Evolutionary conservation across 2,329 filamentous ascomycete genomes (phyloP).

Genomic region (Fusarium globosum): DNA sequence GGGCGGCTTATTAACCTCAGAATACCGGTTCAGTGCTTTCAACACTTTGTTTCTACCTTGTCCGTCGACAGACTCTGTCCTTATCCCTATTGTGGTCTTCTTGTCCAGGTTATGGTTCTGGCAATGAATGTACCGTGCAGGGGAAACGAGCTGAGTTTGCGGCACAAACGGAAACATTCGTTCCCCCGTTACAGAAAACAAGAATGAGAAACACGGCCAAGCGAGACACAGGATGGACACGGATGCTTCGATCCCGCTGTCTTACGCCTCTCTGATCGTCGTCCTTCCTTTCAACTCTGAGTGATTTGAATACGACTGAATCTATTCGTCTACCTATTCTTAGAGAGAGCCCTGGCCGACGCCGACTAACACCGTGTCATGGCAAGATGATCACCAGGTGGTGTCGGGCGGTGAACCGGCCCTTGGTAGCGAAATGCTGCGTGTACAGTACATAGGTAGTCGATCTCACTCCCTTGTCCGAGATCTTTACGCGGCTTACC

Average conservation of each 20-base stretch:
- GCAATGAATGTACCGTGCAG: slow-evolving; percentile 24
- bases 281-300: background rate
- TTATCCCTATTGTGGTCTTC: slow-evolving; percentile 11
- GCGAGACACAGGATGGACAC: slow-evolving; percentile 1
- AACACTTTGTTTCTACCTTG: slow-evolving; percentile 24
- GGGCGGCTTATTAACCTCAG: slow-evolving; percentile 21
- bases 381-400: slow-evolving; percentile 21
- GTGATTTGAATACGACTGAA: slow-evolving; percentile 1
- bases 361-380: slow-evolving; percentile 24
- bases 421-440: slow-evolving; percentile 25
- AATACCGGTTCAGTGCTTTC: slow-evolving; percentile 7
- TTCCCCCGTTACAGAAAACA: slow-evolving; percentile 15
- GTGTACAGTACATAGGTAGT: background rate
- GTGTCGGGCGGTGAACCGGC: slow-evolving; percentile 28
- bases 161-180: slow-evolving; percentile 33
- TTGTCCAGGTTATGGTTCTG: slow-evolving; percentile 6
- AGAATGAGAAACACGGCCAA: slow-evolving; percentile 27
- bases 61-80: slow-evolving; percentile 13
- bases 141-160: slow-evolving; percentile 26
- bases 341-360: slow-evolving; percentile 19
- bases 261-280: slow-evolving; percentile 19
- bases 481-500: slow-evolving; percentile 22
- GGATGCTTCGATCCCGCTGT: slow-evolving; percentile 17
- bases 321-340: slow-evolving; percentile 29
- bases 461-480: slow-evolving; percentile 28